Conservation (phyloP, 495 filamentous ascomycete genomes). For the Opeltia flavorubescens region DNA sequence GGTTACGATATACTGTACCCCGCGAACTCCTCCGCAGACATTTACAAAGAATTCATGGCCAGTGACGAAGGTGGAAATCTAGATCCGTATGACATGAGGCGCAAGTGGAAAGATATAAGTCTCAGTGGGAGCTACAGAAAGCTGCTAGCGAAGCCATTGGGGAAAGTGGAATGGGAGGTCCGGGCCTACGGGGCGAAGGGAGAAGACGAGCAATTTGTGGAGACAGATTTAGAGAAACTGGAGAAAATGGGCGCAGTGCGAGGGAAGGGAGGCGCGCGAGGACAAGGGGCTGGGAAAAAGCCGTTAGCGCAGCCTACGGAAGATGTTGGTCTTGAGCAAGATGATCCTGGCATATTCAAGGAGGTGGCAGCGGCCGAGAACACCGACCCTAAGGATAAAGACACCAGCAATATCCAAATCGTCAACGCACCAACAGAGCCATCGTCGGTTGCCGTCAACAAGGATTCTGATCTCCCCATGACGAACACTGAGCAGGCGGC, state of each 20-base stretch:
- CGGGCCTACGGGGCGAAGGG: slow-evolving; percentile 39
- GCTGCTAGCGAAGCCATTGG: slow-evolving; percentile 50
- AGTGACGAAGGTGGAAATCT: slow-evolving; percentile 59
- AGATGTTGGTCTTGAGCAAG: too few relatives aligned
- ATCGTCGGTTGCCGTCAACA: too few relatives aligned
- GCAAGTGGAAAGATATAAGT: slow-evolving; percentile 70
- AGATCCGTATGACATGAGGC: slow-evolving; percentile 77
- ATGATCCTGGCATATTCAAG: too few relatives aligned
- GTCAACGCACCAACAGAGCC: too few relatives aligned
- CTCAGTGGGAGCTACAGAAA: slow-evolving; percentile 83
- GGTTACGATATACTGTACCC: slow-evolving; percentile 87
- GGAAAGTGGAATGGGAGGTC: slow-evolving; percentile 48
- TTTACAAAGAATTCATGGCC: slow-evolving; percentile 74
- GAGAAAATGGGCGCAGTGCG: slow-evolving; percentile 1
- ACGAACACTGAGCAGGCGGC: slow-evolving; percentile 20
- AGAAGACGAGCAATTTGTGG: slow-evolving; percentile 70
- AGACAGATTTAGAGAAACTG: slow-evolving; percentile 61
- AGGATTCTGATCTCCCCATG: slow-evolving; percentile 1
- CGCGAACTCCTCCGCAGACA: slow-evolving; percentile 61
- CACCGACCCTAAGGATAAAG: background rate
- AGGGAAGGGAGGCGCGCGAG: background rate
- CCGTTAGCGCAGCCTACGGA: too few relatives aligned
- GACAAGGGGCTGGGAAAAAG: too few relatives aligned
- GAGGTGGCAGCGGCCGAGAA: background rate
- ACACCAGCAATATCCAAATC: background rate